Conservation (phyloP, 148 eudicot genomes). For the Rhododendron mucronatum region DNA sequence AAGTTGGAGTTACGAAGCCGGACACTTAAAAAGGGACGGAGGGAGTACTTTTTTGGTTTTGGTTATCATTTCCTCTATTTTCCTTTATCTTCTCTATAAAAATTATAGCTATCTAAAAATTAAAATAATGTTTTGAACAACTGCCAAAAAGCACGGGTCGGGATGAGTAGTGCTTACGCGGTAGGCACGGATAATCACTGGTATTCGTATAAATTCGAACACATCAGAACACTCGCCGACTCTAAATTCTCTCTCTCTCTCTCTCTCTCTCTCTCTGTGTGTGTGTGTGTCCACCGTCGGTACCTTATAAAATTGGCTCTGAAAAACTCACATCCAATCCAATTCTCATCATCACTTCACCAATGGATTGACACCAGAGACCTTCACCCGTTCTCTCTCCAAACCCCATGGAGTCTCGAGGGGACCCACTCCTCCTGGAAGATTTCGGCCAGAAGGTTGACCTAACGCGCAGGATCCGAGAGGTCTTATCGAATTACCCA, state of each 20-base stretch:
- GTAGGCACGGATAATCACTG: no score
- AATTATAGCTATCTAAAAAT: no score
- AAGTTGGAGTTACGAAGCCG: no score
- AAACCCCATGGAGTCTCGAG: constrained; percentile 16
- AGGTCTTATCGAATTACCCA: constrained; percentile 79
- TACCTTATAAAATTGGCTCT: background rate
- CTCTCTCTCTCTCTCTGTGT: background rate
- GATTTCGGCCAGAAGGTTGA: constrained; percentile 98
- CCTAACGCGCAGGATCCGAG: constrained; percentile 85
- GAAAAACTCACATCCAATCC: background rate
- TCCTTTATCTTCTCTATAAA: no score
- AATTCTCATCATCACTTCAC: background rate
- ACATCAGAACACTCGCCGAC: no score
- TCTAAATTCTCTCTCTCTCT: background rate
- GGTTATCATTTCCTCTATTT: no score
- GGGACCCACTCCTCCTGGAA: constrained; percentile 45
- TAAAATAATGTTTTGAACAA: no score
- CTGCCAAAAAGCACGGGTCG: no score
- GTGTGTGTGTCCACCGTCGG: background rate
- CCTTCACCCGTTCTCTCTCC: background rate
- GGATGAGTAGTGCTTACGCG: no score
- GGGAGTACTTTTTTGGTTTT: no score
- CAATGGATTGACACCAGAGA: background rate
- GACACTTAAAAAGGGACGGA: no score
- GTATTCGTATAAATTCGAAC: no score